Percentiles rank a stretch among this genome's conserved stretches.
Evolutionary conservation across 1,139 yeast genomes (phyloP).

Genomic region (Hemisphaericaspora xylanilytica): DNA sequence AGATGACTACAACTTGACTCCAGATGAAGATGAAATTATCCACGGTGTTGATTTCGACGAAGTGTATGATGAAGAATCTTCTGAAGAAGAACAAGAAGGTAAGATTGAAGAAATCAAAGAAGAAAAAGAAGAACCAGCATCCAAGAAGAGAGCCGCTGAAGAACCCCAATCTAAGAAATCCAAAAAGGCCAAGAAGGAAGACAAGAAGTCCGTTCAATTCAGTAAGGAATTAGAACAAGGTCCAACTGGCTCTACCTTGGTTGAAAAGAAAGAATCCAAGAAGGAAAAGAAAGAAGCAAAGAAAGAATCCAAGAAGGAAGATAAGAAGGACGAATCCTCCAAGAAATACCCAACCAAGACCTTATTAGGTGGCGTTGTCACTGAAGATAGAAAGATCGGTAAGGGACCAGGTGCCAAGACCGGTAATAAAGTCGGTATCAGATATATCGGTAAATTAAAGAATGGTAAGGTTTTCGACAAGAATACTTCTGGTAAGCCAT

Average conservation of each 20-base stretch:
- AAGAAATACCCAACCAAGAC: conserved; percentile 67
- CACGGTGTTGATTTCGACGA: conserved; percentile 57
- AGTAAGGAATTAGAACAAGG: conserved; percentile 91
- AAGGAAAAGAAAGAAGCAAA: conserved; percentile 22
- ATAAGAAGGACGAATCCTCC: conserved; percentile 20
- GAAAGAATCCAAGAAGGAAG: conserved; percentile 28
- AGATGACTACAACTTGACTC: conserved; percentile 76
- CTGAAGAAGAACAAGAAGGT: conserved; percentile 60
- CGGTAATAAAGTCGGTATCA: conserved; percentile 90
- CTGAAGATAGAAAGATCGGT: conserved; percentile 91
- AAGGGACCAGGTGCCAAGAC: conserved; percentile 84
- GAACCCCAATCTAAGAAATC: conserved; percentile 28
- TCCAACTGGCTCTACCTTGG: conserved; percentile 60
- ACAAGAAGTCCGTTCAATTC: conserved; percentile 78
- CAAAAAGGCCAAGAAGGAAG: conserved; percentile 47
- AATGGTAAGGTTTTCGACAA: conserved; percentile 96
- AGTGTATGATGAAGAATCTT: conserved; percentile 58
- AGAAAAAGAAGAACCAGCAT: conserved; percentile 29
- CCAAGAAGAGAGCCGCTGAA: conserved; percentile 33
- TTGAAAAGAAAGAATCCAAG: conserved; percentile 25
- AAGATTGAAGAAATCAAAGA: conserved; percentile 52
- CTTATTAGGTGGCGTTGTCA: conserved; percentile 86
- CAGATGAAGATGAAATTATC: conserved; percentile 84
- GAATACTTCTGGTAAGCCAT: conserved; percentile 96
- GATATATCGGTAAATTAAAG: conserved; percentile 96